Evolutionary conservation across 768 basidiomycete genomes (phyloP), one percentile per base, ranked within the genome.

Genomic region (Omphalotus guepiniiformis): DNA sequence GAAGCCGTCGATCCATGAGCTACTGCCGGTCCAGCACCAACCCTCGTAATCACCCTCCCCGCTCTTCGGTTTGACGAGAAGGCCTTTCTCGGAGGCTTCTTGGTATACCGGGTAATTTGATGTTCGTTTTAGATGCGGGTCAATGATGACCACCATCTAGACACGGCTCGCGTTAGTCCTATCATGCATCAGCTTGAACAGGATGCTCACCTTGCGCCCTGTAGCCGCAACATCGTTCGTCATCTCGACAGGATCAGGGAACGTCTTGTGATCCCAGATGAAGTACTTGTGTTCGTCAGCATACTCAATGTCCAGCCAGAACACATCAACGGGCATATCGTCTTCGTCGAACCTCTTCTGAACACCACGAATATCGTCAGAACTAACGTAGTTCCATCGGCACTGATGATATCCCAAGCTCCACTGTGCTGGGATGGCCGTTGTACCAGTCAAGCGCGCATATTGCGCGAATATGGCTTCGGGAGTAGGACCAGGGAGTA

Each of bases 231-330:
- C 88, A 42, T 90, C 88, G 39, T 90, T 83, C 36, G 84, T 79
- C 96, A 99, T 97, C 42, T 86, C 83, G 15, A 91, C 85, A 1
- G 95, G 95, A 61, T 96, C 88, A 5, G 94, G 92, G 83, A 98
- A 98, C 29, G 74, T 79, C 66, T 87, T 88, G 50, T 83, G 72
- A 57, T 97, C 84, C 96, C 96, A 99, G 53, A 97, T 89, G 64
- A 98, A 93, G 74, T 99, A 98, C 64, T 92, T 87, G 69, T 96
- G 92, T 37, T 92, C 91, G 36, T 87, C 82, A 0, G 94, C 72
- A 64, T 96, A 96, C 62, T 96, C 95, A 57, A 98, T 96, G 66
- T 96, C 95, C 35, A 97, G 77, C 95, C 94, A 97, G 60, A 97
- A 85, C 3, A 94, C 93, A 58, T 97, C 95, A 11, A 98, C 81